Percentiles rank a stretch among this genome's conserved stretches.
phyloP scores from a whole-genome alignment of 495 filamentous ascomycete genomes.

The Hypoxylon crocopeplum region DNA sequence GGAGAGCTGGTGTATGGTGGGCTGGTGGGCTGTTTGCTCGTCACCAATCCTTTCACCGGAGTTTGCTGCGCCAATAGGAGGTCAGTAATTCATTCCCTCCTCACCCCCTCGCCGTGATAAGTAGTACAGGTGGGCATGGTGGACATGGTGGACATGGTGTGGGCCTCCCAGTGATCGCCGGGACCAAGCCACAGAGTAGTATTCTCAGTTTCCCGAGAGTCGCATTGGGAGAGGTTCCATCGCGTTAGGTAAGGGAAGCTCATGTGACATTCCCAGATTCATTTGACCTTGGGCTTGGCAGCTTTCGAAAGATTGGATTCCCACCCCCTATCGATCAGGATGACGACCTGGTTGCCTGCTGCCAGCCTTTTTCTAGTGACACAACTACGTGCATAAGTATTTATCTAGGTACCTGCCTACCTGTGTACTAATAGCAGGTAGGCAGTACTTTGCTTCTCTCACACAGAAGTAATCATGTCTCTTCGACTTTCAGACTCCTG shows the following conservation, averaged over 20 bases:
- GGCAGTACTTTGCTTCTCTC: constrained; percentile 4
- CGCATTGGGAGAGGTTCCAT: constrained; percentile 37
- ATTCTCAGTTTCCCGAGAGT: constrained; percentile 41
- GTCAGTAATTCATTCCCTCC: constrained; percentile 7
- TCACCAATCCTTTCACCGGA: constrained; percentile 37
- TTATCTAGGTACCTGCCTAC: background rate
- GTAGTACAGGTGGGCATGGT: background rate
- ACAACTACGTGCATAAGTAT: constrained; percentile 1
- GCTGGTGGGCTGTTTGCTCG: constrained; percentile 16
- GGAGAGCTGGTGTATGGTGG: constrained; percentile 22
- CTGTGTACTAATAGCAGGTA: background rate
- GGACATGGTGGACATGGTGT: too few species aligned
- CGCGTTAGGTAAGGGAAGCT: constrained; percentile 42
- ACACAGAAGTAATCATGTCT: background rate
- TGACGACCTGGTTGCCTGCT: constrained; percentile 20
- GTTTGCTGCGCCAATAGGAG: constrained; percentile 41
- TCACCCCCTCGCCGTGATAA: constrained; percentile 35
- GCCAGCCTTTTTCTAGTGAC: too few species aligned
- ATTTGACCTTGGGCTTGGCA: constrained; percentile 20
- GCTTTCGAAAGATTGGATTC: constrained; percentile 30
- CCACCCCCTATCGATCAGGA: constrained; percentile 28
- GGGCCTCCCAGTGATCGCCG: constrained; percentile 33
- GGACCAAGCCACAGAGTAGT: constrained; percentile 43
- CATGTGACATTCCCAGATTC: constrained; percentile 42
- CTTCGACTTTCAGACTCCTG: constrained; percentile 11